Evolutionary conservation across 2,329 filamentous ascomycete species (phyloP), one percentile per base, ranked within the genome.

Genomic region (Microdochium trichocladiopsis): DNA sequence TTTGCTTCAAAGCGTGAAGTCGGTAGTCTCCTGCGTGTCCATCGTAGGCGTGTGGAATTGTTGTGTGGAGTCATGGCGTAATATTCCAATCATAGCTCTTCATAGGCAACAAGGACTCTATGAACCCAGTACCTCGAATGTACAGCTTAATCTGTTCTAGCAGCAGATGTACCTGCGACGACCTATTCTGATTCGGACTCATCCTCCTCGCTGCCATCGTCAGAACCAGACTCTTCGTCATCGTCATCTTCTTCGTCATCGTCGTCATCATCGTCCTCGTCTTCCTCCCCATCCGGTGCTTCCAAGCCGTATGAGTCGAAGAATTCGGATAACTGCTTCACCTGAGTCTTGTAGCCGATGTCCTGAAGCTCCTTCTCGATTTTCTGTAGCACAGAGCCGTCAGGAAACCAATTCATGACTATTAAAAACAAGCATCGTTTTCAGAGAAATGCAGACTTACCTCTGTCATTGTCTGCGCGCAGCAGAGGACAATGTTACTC

Each of bases 241-340:
- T 49, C 47, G 6, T 49, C 51, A 2, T 31, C 33, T 11, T 52
- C 50, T n/a, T 49, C 51, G 14, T 52, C 51, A n/a, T 50, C 51
- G 10, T 53, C 60, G 12, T 58, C 58, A 21, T 57, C 57, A 4
- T 62, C 61, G 16, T 58, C 61, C 41, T 60, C 58, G 18, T 58
- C 58, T 28, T 82, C 83, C 3, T 82, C 80, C 0, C 78, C 83
- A 2, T 78, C 80, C 2, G 74, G 76, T 2, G 77, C 78, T 66
- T 87, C 79, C 48, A 96, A 71, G 1, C 93, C 93, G 65, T 97
- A 97, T 62, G 91, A 89, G 57, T 96, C 90, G 67, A 95, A 84
- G 68, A 95, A 97, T 61, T 88, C 80, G 43, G 84, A 83, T 49
- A 97, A 76, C 25, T 86, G 77, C 63, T 86, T 85, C 37, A 88